Conservation (phyloP, 257 asterid genomes). For the Leonotis leonurus region DNA sequence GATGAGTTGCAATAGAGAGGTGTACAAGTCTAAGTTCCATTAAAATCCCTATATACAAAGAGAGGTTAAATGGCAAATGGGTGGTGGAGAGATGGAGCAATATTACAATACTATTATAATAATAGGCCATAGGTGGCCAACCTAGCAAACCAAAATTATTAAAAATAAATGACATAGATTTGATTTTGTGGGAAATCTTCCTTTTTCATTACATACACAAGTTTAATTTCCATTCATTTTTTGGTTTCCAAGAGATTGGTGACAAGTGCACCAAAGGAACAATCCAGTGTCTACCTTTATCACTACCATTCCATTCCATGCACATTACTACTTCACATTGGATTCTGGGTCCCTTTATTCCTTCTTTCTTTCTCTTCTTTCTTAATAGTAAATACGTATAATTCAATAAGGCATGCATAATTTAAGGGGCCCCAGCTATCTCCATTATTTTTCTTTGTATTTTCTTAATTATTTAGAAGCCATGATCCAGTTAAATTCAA, state of each 20-base stretch:
- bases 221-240: conserved; percentile 11
- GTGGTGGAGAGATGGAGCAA: conserved; percentile 6
- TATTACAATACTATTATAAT: neutral
- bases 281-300: conserved; percentile 43
- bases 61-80: conserved; percentile 2
- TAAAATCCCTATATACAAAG: neutral
- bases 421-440: conserved; percentile 20
- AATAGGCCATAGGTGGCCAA: neutral
- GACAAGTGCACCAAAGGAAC: conserved; percentile 37
- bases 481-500: neutral
- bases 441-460: neutral
- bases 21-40: neutral
- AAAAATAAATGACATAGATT: conserved; percentile 16
- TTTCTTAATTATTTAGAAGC: neutral
- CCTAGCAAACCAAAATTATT: neutral
- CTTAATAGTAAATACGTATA: neutral
- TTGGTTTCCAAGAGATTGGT: conserved; percentile 23
- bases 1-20: too few species aligned
- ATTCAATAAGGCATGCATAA: conserved; percentile 1
- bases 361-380: neutral
- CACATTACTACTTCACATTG: conserved; percentile 15
- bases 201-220: neutral
- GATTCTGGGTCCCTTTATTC: conserved; percentile 16
- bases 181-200: conserved; percentile 17
- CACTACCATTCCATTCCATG: conserved; percentile 29